A percentile compares a stretch with the other conserved stretches of the same genome.
phyloP scores from a whole-genome alignment of 164 flowering plant genomes.

The Berberis thunbergii region DNA sequence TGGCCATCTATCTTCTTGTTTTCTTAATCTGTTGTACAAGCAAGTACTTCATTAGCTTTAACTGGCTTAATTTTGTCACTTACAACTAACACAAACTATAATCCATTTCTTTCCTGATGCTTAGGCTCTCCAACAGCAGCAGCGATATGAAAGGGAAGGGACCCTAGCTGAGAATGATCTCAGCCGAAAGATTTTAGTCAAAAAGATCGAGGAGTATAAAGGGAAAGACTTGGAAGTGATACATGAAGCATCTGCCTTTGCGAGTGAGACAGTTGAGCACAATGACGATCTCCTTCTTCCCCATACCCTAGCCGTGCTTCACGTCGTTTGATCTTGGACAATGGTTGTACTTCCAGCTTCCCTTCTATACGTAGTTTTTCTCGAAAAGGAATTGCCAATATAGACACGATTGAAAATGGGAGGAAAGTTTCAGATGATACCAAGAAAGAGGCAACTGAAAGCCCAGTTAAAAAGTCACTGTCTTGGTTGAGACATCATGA shows the following conservation, averaged over 20 bases:
- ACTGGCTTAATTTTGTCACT: no score
- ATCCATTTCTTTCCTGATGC: constrained; percentile 2
- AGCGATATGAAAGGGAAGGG: constrained; percentile 64
- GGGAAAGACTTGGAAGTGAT: constrained; percentile 79
- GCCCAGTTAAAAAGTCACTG: constrained; percentile 14
- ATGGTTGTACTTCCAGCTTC: constrained; percentile 29
- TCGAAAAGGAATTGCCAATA: constrained; percentile 26
- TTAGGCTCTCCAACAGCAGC: constrained; percentile 78
- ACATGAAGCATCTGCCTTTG: constrained; percentile 75
- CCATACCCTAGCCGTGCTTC: constrained; percentile 70
- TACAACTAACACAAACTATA: no score
- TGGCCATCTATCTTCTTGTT: no score
- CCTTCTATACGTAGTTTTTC: constrained; percentile 16
- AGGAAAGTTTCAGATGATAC: constrained; percentile 10
- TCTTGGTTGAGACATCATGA: constrained; percentile 31
- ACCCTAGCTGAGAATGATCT: constrained; percentile 72
- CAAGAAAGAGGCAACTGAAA: constrained; percentile 14
- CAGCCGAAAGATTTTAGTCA: constrained; percentile 57
- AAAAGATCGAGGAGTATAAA: constrained; percentile 73
- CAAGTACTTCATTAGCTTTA: no score
- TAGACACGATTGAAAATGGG: neutral
- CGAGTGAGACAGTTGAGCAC: constrained; percentile 64
- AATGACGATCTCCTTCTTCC: constrained; percentile 79
- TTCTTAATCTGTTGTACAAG: no score
- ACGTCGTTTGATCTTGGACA: constrained; percentile 29